Evolutionary conservation across 345 rosid species (phyloP), one percentile per base, ranked within the genome.

Genomic region (Microthlaspi erraticum): DNA sequence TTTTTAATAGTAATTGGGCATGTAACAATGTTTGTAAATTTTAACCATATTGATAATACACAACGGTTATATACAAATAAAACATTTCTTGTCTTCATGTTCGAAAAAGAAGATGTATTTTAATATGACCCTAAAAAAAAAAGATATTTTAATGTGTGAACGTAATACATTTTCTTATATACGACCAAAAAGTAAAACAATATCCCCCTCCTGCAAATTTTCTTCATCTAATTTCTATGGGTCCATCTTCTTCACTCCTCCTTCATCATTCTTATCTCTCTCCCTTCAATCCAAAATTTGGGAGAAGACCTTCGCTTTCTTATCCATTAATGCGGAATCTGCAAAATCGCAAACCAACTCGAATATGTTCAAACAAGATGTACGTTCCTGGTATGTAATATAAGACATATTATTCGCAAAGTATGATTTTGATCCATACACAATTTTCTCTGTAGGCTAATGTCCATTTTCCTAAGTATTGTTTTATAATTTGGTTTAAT

Each of bases 341-440:
- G 9, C 68, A 1, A 68, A 68, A 60, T 52, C 51, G 29, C 9
- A 60, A 60, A 68, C 64, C 17, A 60, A 43, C 57, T 60, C 64
- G 63, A 10, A 60, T 68, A 9, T 75, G 68, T 61, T 52, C 74
- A 23, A 65, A 54, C 73, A 74, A 74, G 78, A 75, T 75, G 78
- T 75, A 75, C 11, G 78, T 75, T 68, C 78, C 78, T 7, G 78
- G 74, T 75, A 60, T 49, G 77, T 59, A 37, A 58, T 0, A 56
- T 32, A 16, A 7, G 10, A 5, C 39, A 33, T 14, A 43, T 54
- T 6, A 37, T 16, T 39, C 10, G 0, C 33, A 0, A 53, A 62
- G 41, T 53, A 31, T 43, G 48, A 2, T 72, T 9, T 45, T 70
- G 12, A 38, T 45, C 8, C 8, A 23, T 72, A n/a, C 7, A 43